phyloP scores from a whole-genome alignment of 345 rosid genomes.

The Salix arbutifolia region DNA sequence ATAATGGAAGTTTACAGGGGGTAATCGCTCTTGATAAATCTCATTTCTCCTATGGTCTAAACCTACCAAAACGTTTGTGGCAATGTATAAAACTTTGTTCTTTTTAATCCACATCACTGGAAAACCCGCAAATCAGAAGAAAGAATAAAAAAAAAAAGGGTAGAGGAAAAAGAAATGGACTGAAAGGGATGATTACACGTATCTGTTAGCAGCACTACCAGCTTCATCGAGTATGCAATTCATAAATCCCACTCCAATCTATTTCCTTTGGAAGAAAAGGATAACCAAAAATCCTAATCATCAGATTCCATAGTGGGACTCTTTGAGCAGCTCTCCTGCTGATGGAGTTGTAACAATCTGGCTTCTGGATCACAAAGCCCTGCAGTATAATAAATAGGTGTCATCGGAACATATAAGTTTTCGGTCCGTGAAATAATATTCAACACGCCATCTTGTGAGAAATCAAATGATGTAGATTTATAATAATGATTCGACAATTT shows the following conservation, averaged over 20 bases:
- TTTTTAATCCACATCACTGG: not conserved
- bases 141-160: not conserved
- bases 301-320: slow-evolving; percentile 74
- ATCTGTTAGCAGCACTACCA: slow-evolving; percentile 8
- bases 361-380: slow-evolving; percentile 80
- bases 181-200: not conserved
- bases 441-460: not conserved
- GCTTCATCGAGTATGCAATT: not conserved
- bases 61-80: not conserved
- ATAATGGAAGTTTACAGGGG: slow-evolving; percentile 9
- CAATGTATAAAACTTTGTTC: not conserved
- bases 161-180: not conserved
- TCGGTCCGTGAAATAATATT: no score
- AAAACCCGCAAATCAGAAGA: slow-evolving; percentile 1
- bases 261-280: not conserved
- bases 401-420: not conserved
- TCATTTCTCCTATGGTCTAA: slow-evolving; percentile 8
- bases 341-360: slow-evolving; percentile 74
- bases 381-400: slow-evolving; percentile 19
- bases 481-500: not conserved
- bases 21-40: not conserved
- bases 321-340: slow-evolving; percentile 60
- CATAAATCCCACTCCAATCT: not conserved
- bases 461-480: not conserved
- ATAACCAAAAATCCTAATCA: slow-evolving; percentile 28